Evolutionary conservation across 2,329 filamentous ascomycete genomes (phyloP), one percentile per base, ranked within the genome.

Genomic region (Ceratocystis harringtonii): DNA sequence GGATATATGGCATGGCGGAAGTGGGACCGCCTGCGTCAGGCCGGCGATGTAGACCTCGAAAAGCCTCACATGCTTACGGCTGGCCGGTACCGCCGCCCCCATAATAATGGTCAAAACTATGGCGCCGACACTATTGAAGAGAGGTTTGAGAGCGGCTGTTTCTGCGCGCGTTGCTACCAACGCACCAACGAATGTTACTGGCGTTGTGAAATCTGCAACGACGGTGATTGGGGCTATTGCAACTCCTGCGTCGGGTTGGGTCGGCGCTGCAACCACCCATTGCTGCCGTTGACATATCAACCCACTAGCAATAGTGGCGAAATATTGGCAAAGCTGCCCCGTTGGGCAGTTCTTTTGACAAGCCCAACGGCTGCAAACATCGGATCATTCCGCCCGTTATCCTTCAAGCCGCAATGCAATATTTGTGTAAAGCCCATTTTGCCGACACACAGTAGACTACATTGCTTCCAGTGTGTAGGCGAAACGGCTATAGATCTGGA

Each of bases 191-290:
- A 87, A 63, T 94, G 90, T 74, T 95, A 89, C 75, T 97, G 92
- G 92, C 86, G 89, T 68, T 97, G 92, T 73, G 84, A 88, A 67
- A 74, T 81, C 30, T 97, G 92, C 76, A 96, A 96, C 70, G 85
- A 94, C 68, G 92, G 90, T 4, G 92, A 95, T 72, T 97, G 92
- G 92, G 92, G 92, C 0, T 96, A 90, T 73, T 97, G 92, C 75
- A 90, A 92, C 70, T 77, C 81, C 68, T 97, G 92, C 69, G 90
- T 96, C 36, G 92, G 92, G 67, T 85, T 87, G 73, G 91, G 90
- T 17, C 81, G 81, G 67, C 88, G 85, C 67, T 97, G 92, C 75
- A 88, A 86, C 0, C 92, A 97, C 72, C 80, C 88, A 5, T 79
- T 97, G 0, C 78, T 95, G 0, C 90, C 92, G 0, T 78, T 95